Evolutionary conservation across 306 rosid species (phyloP), one percentile per base, ranked within the genome.

Genomic region (Inga leiocalycina): DNA sequence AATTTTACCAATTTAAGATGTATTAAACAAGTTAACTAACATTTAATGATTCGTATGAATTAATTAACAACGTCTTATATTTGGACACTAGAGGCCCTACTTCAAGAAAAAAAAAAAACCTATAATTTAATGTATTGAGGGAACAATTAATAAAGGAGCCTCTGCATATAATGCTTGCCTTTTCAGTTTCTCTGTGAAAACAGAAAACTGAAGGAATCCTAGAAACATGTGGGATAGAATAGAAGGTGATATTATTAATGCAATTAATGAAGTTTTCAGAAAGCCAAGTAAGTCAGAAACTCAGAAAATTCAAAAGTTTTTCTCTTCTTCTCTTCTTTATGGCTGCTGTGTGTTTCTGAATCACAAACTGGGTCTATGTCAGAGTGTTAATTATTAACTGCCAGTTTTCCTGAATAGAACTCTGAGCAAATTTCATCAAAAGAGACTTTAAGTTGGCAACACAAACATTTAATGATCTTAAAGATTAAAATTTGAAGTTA

Each of bases 101-200:
- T 10, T 3, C 14, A 46, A 10, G 11, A 46, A 46, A 11, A 10
- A 10, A 1, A n/a, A 6, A 17, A 0, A 51, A 8, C 57, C 57
- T 16, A 51, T 5, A 51, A 14, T 16, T 49, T 51, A 39, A 39
- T 51, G 6, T 15, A 15, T 16, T 51, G 64, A 56, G 27, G 10
- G 64, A 59, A 10, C 27, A 62, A 62, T 24, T 62, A 62, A 62
- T 62, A 27, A 62, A 11, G 68, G 80, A 72, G 56, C 44, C 54
- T 83, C 75, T 48, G 76, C 76, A 76, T 70, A 32, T 51, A 71
- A 76, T 76, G 82, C 77, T 83, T 71, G 79, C 46, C 74, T 86
- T 82, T 51, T 39, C 44, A 62, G 86, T 79, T 79, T 76, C 59
- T 39, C 79, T 39, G 66, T 49, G 65, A 54, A 32, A 12, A 67